phyloP scores from a whole-genome alignment of 257 asterid species.

The Solanum lignicaule region DNA sequence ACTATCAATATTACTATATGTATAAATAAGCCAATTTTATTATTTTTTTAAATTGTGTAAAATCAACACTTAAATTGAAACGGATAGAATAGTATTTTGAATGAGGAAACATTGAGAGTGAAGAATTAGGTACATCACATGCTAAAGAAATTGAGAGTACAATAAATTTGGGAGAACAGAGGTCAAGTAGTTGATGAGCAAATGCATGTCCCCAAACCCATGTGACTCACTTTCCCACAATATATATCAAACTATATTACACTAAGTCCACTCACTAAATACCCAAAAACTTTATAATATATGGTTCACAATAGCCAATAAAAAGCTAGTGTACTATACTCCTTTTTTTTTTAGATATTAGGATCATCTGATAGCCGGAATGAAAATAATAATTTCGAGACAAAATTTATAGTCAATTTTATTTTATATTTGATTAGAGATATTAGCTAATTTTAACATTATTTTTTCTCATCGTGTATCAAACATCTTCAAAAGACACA shows the following conservation, averaged over 20 bases:
- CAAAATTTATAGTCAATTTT: too few species aligned
- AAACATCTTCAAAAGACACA: background rate
- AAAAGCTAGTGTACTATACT: background rate
- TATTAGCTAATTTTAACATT: background rate
- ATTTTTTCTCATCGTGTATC: background rate
- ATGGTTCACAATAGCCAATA: slow-evolving; percentile 1
- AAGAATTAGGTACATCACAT: background rate
- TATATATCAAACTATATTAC: background rate
- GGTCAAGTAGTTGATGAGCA: slow-evolving; percentile 34
- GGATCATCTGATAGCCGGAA: background rate
- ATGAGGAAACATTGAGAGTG: background rate
- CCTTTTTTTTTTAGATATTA: background rate
- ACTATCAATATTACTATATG: background rate
- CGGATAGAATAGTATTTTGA: background rate
- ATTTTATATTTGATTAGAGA: background rate
- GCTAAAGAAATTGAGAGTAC: slow-evolving; percentile 4
- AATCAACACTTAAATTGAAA: too few species aligned
- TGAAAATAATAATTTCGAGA: background rate
- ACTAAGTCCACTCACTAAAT: slow-evolving; percentile 15
- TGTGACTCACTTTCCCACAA: slow-evolving; percentile 31
- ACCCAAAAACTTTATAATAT: background rate
- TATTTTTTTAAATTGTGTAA: fast-evolving
- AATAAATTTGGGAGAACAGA: slow-evolving; percentile 10
- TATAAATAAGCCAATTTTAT: too few species aligned
- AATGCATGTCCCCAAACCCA: slow-evolving; percentile 36